Evolutionary conservation across 1,139 yeast genomes (phyloP).

Genomic region (Yamadazyma taylorii): DNA sequence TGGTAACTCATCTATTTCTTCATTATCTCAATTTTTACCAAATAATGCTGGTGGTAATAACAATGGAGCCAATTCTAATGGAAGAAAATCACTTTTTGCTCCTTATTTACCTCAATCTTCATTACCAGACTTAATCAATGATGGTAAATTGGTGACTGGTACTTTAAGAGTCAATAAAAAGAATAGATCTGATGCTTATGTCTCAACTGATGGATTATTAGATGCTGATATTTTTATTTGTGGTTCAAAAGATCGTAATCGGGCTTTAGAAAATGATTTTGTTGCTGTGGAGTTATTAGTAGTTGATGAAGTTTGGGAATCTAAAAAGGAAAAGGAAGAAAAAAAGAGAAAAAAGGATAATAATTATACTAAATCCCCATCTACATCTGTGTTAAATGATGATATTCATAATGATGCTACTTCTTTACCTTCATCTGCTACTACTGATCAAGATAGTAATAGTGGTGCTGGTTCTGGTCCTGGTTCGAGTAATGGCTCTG

Average conservation of each 20-base stretch:
- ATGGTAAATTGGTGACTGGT: constrained; percentile 92
- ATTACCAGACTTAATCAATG: constrained; percentile 82
- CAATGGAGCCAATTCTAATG: constrained; percentile 29
- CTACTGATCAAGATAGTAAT: constrained; percentile 20
- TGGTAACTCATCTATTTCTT: constrained; percentile 61
- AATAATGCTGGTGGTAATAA: constrained; percentile 20
- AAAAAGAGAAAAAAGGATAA: constrained; percentile 90
- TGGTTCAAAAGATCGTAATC: constrained; percentile 97
- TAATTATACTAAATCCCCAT: constrained; percentile 33
- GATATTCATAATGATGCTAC: constrained; percentile 75
- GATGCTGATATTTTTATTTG: constrained; percentile 97
- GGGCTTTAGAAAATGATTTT: constrained; percentile 94
- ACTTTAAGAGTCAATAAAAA: constrained; percentile 90
- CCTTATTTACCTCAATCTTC: constrained; percentile 95
- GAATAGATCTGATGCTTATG: constrained; percentile 96
- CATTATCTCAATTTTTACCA: constrained; percentile 46
- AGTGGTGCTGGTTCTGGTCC: constrained; percentile 28
- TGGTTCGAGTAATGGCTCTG: constrained; percentile 85
- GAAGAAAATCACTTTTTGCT: constrained; percentile 87
- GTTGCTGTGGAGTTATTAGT: constrained; percentile 93
- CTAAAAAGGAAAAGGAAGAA: constrained; percentile 95
- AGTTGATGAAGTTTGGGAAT: constrained; percentile 97
- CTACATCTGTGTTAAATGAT: constrained; percentile 46
- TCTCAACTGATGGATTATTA: constrained; percentile 89
- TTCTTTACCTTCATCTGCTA: constrained; percentile 34